Evolutionary conservation across 345 rosid species (phyloP).

Genomic region (Eucalyptus marginata): DNA sequence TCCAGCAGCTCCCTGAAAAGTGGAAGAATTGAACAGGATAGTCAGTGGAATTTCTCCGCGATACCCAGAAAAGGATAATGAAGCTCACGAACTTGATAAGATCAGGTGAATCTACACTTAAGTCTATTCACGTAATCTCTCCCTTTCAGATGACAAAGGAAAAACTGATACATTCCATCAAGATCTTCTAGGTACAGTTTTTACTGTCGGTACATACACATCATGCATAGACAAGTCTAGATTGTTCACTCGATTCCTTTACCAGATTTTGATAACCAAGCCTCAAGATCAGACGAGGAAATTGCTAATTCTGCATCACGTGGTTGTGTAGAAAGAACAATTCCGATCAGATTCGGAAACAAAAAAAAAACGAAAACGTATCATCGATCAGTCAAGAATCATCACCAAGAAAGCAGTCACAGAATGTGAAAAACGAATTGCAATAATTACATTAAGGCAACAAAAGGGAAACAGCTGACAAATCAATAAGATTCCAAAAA

Average conservation of each 20-base stretch:
- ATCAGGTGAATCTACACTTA: background rate
- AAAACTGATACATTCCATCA: background rate
- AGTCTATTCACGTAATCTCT: background rate
- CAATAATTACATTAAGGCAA: background rate
- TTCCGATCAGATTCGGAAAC: background rate
- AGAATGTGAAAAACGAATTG: background rate
- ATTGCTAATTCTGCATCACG: background rate
- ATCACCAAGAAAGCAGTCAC: background rate
- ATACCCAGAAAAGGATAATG: background rate
- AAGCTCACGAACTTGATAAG: background rate
- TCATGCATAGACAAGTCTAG: background rate
- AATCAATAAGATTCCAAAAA: background rate
- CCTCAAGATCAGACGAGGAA: background rate
- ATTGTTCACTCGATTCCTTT: background rate
- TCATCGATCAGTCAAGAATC: background rate
- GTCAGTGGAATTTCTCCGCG: background rate
- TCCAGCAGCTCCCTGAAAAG: conserved; percentile 82
- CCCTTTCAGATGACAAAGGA: background rate
- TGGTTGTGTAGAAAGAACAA: background rate
- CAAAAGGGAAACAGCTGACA: background rate
- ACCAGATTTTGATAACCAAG: background rate
- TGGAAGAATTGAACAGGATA: background rate
- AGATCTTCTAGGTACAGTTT: background rate
- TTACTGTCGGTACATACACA: background rate
- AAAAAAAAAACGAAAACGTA: too few species aligned